A percentile compares a stretch with the other conserved stretches of the same genome.
phyloP scores from a whole-genome alignment of 164 flowering plant species.

The Vitis rupestris region DNA sequence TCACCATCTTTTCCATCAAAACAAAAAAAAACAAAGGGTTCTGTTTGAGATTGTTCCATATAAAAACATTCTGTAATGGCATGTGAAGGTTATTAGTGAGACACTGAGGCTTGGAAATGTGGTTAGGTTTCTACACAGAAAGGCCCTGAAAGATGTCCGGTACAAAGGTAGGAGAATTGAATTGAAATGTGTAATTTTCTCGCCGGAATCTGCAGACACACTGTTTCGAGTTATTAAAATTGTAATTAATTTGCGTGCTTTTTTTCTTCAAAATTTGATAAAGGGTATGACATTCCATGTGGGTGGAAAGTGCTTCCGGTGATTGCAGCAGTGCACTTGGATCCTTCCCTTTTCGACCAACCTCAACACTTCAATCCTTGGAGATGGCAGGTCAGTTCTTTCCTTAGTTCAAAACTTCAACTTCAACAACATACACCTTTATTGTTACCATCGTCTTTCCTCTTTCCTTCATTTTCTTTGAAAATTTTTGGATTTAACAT shows the following conservation, averaged over 20 bases:
- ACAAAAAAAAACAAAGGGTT: background rate
- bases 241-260: background rate
- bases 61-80: too few relatives aligned
- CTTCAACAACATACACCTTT: background rate
- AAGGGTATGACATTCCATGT: constrained; percentile 90
- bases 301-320: constrained; percentile 99
- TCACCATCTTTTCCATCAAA: background rate
- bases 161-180: constrained; percentile 61
- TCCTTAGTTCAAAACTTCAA: background rate
- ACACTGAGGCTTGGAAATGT: constrained; percentile 88
- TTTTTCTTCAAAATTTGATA: background rate
- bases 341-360: constrained; percentile 60
- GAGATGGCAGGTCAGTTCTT: constrained; percentile 88
- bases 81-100: constrained; percentile 75
- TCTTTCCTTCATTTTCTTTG: background rate
- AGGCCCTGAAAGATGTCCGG: constrained; percentile 72
- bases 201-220: constrained; percentile 9
- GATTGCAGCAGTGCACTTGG: constrained; percentile 84
- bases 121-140: constrained; percentile 87
- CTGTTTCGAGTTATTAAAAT: too few relatives aligned
- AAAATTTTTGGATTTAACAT: too few relatives aligned
- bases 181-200: background rate
- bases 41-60: background rate
- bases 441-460: background rate
- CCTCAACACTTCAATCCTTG: constrained; percentile 94